phyloP scores from a whole-genome alignment of 306 rosid genomes.

The Prunus campanulata region DNA sequence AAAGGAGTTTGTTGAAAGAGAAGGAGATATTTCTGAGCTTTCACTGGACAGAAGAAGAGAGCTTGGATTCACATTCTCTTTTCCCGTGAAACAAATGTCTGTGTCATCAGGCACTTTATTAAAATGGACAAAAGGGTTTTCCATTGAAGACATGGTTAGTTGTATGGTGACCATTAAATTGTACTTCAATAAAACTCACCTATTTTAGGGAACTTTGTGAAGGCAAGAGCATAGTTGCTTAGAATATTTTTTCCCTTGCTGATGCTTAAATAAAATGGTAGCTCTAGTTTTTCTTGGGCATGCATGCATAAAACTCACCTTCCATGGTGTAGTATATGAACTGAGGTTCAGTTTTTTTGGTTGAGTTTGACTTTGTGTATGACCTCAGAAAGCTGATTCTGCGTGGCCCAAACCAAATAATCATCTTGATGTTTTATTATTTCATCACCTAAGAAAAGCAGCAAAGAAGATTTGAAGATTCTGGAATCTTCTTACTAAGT shows the following conservation, averaged over 20 bases:
- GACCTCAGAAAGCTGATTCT: neutral
- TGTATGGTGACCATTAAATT: conserved; percentile 21
- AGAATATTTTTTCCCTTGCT: conserved; percentile 1
- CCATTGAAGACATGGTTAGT: conserved; percentile 76
- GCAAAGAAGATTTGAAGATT: neutral
- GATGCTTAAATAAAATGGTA: conserved; percentile 14
- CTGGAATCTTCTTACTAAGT: neutral
- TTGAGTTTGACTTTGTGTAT: neutral
- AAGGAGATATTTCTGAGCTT: conserved; percentile 47
- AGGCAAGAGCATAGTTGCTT: conserved; percentile 1
- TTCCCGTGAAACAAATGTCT: conserved; percentile 79
- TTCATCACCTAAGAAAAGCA: neutral
- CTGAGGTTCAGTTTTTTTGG: neutral
- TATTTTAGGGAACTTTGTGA: conserved; percentile 10
- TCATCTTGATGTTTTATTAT: neutral
- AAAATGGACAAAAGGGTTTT: conserved; percentile 90
- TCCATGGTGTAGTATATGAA: neutral
- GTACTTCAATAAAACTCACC: conserved; percentile 9
- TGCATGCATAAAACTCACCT: neutral
- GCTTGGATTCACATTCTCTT: conserved; percentile 93
- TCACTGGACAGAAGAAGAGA: conserved; percentile 49
- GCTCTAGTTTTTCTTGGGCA: neutral
- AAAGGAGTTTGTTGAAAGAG: conserved; percentile 61
- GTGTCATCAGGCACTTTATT: conserved; percentile 75
- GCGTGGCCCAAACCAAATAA: neutral